Percentiles rank a stretch among this genome's conserved stretches.
Evolutionary conservation across 2,329 filamentous ascomycete genomes (phyloP).

Genomic region (Zymoseptoria tritici): DNA sequence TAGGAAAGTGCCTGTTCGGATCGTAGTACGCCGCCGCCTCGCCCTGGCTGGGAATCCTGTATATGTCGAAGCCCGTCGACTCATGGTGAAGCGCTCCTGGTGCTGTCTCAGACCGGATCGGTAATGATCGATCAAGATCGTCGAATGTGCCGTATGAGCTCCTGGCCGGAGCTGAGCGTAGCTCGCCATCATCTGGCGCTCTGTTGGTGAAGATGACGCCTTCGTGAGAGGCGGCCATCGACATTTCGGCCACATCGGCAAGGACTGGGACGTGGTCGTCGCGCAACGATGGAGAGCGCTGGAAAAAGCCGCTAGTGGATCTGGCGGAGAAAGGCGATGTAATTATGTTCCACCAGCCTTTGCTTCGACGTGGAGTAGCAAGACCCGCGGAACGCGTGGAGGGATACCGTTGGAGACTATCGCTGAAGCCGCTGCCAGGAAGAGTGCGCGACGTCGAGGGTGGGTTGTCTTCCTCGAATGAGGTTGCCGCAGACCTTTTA

Average conservation of each 20-base stretch:
- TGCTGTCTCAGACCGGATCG: slow-evolving; percentile 24
- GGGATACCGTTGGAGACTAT: not conserved
- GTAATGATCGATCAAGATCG: not conserved
- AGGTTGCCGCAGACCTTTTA: slow-evolving; percentile 31
- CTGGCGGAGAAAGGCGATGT: slow-evolving; percentile 56
- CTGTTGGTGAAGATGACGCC: slow-evolving; percentile 20
- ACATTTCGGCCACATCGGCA: slow-evolving; percentile 20
- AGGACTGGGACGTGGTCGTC: slow-evolving; percentile 16
- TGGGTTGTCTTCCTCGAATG: slow-evolving; percentile 42
- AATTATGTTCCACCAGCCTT: slow-evolving; percentile 73
- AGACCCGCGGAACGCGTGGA: slow-evolving; percentile 15
- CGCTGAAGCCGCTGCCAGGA: not conserved
- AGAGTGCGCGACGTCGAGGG: not conserved
- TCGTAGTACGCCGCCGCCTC: slow-evolving; percentile 29
- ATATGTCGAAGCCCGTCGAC: slow-evolving; percentile 23
- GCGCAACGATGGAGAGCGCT: slow-evolving; percentile 20
- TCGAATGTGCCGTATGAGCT: not conserved
- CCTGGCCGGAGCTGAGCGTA: slow-evolving; percentile 19
- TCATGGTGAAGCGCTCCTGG: slow-evolving; percentile 19
- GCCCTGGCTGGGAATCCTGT: slow-evolving; percentile 27
- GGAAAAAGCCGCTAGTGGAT: slow-evolving; percentile 18
- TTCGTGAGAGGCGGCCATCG: slow-evolving; percentile 10
- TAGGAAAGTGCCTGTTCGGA: slow-evolving; percentile 15
- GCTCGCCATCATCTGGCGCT: slow-evolving; percentile 10
- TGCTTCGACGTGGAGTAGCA: slow-evolving; percentile 52